Evolutionary conservation across 2,329 filamentous ascomycete genomes (phyloP), one percentile per base, ranked within the genome.

Genomic region (Botrytis fragariae): DNA sequence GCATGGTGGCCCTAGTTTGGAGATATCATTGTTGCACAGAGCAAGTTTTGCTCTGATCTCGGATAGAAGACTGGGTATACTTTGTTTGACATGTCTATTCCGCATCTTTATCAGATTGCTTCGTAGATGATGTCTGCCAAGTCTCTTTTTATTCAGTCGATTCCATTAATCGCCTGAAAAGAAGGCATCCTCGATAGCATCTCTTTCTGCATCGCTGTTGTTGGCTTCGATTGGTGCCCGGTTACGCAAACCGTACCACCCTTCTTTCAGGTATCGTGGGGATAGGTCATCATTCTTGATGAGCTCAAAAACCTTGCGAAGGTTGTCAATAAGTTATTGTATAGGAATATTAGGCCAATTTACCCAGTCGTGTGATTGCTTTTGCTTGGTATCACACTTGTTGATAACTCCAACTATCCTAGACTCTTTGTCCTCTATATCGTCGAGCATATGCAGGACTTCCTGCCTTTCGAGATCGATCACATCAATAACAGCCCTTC

Each of bases 201-300:
- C 72, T 59, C 72, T 63, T 72, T 73, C 73, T 45, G 57, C 12
- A 64, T 80, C 68, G 78, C 78, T 39, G 77, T 82, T 70, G 25
- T 82, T 70, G 35, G 61, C 32, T 69, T 76, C 75, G 25, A 67
- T 42, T 73, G 81, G 71, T 76, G 85, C 75, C 70, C 84, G 71
- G 77, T 86, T 86, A 57, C 79, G 80, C 32, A 86, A 74, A 1
- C 81, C 81, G 75, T 85, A 84, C 84, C 85, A 86, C 12, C 85
- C 84, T 69, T 76, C 72, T 44, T 74, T 73, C 0, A 86, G 79
- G 35, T 81, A 78, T 25, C 83, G 77, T 25, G 74, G 71, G 2
- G 81, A 78, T 67, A 82, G 80, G 45, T 57, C 48, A 29, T 61
- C 65, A 44, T 74, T 61, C 59, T 76, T 69, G 48, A 75, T 74